Evolutionary conservation across 2,329 filamentous ascomycete genomes (phyloP), one percentile per base, ranked within the genome.

Genomic region (Talaromyces sp.): DNA sequence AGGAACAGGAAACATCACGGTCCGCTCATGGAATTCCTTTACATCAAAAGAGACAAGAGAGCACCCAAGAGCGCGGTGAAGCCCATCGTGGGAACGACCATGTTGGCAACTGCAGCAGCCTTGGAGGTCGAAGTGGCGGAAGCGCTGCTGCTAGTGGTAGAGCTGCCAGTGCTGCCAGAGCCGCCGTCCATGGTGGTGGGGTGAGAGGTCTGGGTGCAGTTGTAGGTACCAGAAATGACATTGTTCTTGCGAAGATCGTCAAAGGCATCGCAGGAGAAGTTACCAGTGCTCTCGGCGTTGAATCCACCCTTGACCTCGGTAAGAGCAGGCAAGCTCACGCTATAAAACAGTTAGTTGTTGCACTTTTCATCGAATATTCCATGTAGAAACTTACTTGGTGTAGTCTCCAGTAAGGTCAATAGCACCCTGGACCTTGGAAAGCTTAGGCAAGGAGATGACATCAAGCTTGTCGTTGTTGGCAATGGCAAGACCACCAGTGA

Each of bases 371-470:
- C 5, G 13, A 21, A 21, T 2, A 9, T 21, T 8, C 4, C 36
- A 13, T 21, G 21, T 17, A 33, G 39, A n/a, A 51, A 84, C 89
- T 80, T 82, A 95, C 91, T 83, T 80, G 63, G 85, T 82, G 75
- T 97, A 95, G 79, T 85, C 88, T 69, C 94, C 94, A 67, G 86
- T 86, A 73, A 96, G 84, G 73, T 91, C 87, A 70, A 97, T 81
- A 67, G 90, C 91, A 77, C 92, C 93, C 63, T 80, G 83, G 60
- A 97, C 84, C 57, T 78, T 83, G 70, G 83, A 70, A 28, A 99
- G 83, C 63, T 79, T 71, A 61, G 82, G 81, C 77, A 97, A 89
- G 35, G 84, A 84, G 58, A 97, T 80, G 61, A 78, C 72, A 58
- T 75, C 66, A 35, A 97, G 82, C 57, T 80, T 78, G 61, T 90